phyloP scores from a whole-genome alignment of 1,139 yeast genomes.

The Taphrina wiesneri region DNA sequence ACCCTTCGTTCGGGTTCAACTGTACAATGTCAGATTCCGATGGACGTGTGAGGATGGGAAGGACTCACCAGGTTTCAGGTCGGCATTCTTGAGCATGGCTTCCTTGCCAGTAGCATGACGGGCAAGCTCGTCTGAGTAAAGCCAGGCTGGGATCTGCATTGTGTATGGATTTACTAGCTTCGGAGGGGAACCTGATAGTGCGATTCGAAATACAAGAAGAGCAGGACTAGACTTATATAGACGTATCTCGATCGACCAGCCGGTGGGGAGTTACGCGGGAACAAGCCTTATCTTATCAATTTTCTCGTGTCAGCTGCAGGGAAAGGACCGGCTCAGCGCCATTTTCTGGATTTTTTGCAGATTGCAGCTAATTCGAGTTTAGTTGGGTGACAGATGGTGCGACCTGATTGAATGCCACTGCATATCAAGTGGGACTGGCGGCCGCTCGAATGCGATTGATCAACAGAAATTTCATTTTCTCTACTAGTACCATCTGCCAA shows the following conservation, averaged over 20 bases:
- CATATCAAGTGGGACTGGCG: not conserved
- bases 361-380: not conserved
- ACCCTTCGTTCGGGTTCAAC: conserved; percentile 34
- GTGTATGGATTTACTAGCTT: no score
- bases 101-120: conserved; percentile 22
- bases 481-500: no score
- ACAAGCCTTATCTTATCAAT: not conserved
- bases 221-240: no score
- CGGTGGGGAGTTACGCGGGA: not conserved
- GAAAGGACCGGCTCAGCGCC: not conserved
- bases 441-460: no score
- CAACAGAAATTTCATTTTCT: no score
- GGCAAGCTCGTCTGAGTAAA: conserved; percentile 25
- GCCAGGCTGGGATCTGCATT: conserved; percentile 17
- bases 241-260: not conserved
- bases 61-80: conserved; percentile 17
- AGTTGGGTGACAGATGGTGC: not conserved
- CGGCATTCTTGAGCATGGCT: conserved; percentile 30
- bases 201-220: no score
- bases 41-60: not conserved
- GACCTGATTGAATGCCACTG: not conserved
- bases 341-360: not conserved
- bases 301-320: not conserved
- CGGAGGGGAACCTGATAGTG: no score
- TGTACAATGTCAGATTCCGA: not conserved